A percentile compares a stretch with the other conserved stretches of the same genome.
These are phyloP conservation scores for Pythium folliculosum DNA, from an alignment of 352 stramenopile genomes.

Conservation along the genomic window DNA sequence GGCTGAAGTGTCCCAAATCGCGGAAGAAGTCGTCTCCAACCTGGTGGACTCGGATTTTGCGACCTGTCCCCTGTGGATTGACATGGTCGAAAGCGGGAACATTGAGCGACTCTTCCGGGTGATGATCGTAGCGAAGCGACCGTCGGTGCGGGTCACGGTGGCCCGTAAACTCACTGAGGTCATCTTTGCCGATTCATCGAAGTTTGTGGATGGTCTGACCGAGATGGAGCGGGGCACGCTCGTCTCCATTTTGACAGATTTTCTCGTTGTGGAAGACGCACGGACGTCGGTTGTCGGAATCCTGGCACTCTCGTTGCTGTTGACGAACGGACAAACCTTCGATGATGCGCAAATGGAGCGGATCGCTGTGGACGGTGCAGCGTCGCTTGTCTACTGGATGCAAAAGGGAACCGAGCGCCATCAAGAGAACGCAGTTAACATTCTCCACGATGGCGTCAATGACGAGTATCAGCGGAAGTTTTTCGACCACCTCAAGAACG, in stretches of 20 bases:
- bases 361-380: slow-evolving; percentile 64
- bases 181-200: slow-evolving; percentile 59
- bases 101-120: slow-evolving; percentile 64
- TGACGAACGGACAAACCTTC: slow-evolving; percentile 61
- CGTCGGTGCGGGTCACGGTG: slow-evolving; percentile 64
- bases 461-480: slow-evolving; percentile 46
- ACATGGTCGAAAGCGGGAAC: slow-evolving; percentile 67
- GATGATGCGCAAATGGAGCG: slow-evolving; percentile 67
- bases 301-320: slow-evolving; percentile 61
- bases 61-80: slow-evolving; percentile 78
- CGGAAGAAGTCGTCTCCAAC: slow-evolving; percentile 73
- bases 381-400: slow-evolving; percentile 83
- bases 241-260: slow-evolving; percentile 68
- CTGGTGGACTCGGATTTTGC: slow-evolving; percentile 82
- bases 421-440: slow-evolving; percentile 77
- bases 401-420: slow-evolving; percentile 82
- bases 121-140: slow-evolving; percentile 50
- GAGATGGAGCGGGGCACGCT: slow-evolving; percentile 54
- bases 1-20: slow-evolving; percentile 53
- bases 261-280: slow-evolving; percentile 67
- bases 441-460: slow-evolving; percentile 69
- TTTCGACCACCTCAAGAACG: slow-evolving; percentile 58
- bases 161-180: slow-evolving; percentile 80
- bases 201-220: slow-evolving; percentile 58
- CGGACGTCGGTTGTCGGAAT: slow-evolving; percentile 76